Conservation (phyloP, 345 rosid species). For the Ceriops decandra region DNA sequence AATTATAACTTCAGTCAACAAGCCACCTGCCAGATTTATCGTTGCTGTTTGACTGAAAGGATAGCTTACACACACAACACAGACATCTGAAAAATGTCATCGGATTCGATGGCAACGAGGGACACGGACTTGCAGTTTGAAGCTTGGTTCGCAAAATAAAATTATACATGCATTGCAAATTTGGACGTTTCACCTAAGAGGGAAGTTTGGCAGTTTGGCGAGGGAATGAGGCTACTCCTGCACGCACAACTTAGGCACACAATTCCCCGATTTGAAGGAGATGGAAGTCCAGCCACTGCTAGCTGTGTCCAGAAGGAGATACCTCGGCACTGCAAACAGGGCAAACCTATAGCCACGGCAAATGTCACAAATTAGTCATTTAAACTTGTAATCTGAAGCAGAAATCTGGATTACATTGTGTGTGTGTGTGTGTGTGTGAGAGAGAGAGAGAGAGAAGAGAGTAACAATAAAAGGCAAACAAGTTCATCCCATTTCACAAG, state of each 20-base stretch:
- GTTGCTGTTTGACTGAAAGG: not conserved
- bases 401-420: no score
- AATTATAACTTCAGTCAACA: not conserved
- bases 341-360: conserved; percentile 57
- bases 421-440: no score
- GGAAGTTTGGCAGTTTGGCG: not conserved
- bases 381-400: no score
- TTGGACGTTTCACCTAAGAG: not conserved
- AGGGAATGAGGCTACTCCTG: not conserved
- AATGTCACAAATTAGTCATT: not conserved
- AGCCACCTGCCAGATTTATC: not conserved
- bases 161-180: not conserved
- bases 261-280: not conserved
- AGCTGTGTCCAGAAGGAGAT: conserved; percentile 55
- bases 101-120: not conserved
- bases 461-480: no score
- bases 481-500: no score
- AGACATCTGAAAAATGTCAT: not conserved
- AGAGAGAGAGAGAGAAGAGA: no score
- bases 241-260: not conserved
- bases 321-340: conserved; percentile 85
- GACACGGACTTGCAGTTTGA: not conserved
- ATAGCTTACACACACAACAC: not conserved
- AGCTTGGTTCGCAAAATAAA: not conserved
- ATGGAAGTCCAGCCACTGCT: conserved; percentile 10